Conservation (phyloP, 2,329 filamentous ascomycete species). For the Anthostomella pinea region DNA sequence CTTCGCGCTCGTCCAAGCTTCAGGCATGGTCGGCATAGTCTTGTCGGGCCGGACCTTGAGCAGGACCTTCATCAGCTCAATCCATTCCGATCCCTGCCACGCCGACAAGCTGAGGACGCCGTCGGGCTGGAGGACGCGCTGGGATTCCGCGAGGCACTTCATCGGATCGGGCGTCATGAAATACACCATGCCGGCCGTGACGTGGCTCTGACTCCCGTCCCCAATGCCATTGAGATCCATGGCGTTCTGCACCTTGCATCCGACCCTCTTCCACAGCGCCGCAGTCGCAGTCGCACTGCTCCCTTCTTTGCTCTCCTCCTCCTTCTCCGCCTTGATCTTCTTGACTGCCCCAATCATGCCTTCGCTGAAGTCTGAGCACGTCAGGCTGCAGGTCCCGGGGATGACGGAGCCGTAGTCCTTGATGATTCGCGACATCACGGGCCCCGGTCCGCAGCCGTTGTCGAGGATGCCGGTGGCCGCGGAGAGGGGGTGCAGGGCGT, state of each 20-base stretch:
- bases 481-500: conserved; percentile 12
- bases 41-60: conserved; percentile 10
- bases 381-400: conserved; percentile 4
- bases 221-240: too few species aligned
- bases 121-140: conserved; percentile 7
- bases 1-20: conserved; percentile 8
- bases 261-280: conserved; percentile 7
- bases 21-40: conserved; percentile 2
- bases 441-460: conserved; percentile 16
- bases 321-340: conserved; percentile 4
- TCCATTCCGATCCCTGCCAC: conserved; percentile 9
- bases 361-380: conserved; percentile 14
- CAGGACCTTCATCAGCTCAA: conserved; percentile 11
- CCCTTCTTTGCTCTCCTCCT: conserved; percentile 6
- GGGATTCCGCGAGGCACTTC: conserved; percentile 9
- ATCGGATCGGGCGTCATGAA: conserved; percentile 12
- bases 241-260: too few species aligned
- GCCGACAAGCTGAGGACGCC: conserved; percentile 14
- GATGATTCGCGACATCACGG: conserved; percentile 15
- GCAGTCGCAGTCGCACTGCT: conserved; percentile 8
- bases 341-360: conserved; percentile 13
- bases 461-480: conserved; percentile 12
- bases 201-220: too few species aligned
- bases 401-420: conserved; percentile 4
- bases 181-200: conserved; percentile 10